Conservation (phyloP, 257 asterid genomes). For the Penstemon davidsonii region DNA sequence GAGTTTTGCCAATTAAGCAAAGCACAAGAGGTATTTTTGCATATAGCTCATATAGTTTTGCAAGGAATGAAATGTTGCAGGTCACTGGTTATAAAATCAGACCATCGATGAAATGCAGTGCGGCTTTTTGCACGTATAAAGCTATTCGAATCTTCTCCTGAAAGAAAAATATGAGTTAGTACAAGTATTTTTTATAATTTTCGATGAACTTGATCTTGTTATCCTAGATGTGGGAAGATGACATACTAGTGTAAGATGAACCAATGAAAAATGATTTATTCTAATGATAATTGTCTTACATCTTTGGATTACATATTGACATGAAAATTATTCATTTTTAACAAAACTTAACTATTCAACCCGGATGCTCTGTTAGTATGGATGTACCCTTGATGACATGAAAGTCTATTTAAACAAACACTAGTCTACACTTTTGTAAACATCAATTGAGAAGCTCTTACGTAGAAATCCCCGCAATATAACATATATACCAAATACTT, state of each 20-base stretch:
- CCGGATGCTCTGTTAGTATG: not conserved
- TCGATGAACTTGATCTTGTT: no score
- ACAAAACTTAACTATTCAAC: not conserved
- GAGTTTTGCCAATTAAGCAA: no score
- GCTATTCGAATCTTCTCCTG: conserved; percentile 78
- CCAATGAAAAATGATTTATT: no score
- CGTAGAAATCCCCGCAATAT: not conserved
- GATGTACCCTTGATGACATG: not conserved
- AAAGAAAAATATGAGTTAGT: conserved; percentile 2
- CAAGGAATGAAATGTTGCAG: not conserved
- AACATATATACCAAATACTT: not conserved
- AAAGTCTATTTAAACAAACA: not conserved
- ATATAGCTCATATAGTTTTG: not conserved
- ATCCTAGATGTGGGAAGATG: no score
- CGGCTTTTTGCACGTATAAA: conserved; percentile 76
- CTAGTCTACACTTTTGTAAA: not conserved
- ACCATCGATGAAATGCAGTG: conserved; percentile 78
- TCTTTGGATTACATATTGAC: no score
- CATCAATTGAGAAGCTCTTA: not conserved
- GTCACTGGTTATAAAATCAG: conserved; percentile 12
- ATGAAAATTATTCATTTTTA: no score
- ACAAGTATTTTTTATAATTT: no score
- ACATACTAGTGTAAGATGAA: no score
- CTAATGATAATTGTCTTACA: no score
- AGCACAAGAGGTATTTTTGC: no score